Evolutionary conservation across 1,284 basidiomycete species (phyloP), one percentile per base, ranked within the genome.

Genomic region (Waitea zeae): DNA sequence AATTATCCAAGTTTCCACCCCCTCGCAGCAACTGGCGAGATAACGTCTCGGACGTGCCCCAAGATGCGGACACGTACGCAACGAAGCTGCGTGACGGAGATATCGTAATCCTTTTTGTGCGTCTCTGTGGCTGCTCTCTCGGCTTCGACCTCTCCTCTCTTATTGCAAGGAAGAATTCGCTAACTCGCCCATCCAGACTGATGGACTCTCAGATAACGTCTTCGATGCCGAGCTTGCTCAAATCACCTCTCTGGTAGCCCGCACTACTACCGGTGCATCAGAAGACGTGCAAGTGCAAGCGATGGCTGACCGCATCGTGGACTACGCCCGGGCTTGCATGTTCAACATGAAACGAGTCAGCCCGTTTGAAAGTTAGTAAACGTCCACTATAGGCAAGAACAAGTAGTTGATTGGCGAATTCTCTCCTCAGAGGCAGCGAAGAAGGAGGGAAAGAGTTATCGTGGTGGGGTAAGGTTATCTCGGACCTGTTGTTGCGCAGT

Each of bases 161-260:
- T 28, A 30, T 13, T 11, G 33, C 37, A 32, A 46, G 39, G 18
- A 28, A 45, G 15, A 48, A 46, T 31, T 45, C 51, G 20, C 42
- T 49, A 35, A 42, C 56, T n/a, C n/a, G n/a, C n/a, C n/a, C n/a
- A n/a, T n/a, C n/a, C n/a, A 84, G 71, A 90, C 87, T 14, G 87
- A 92, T 46, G 87, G 87, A 1, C 58, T 89, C 31, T 74, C 79
- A 22, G 88, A 92, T 50, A 92, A 92, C 46, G 80, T 90, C 17
- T 86, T 79, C 44, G 63, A 72, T 5, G 53, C 67, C 9, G 81
- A 88, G 47, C 62, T 84, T 40, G 57, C 69, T 22, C 61, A 70
- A 20, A 73, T 87, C 35, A 75, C 75, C 45, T 62, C 69, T 1
- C 57, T 82, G 2, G 65, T 75, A 11, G 60, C 68, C 14, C 64